phyloP scores from a whole-genome alignment of 805 yeast genomes.

The fission yeast (Schizosaccharomyces pombe) region DNA sequence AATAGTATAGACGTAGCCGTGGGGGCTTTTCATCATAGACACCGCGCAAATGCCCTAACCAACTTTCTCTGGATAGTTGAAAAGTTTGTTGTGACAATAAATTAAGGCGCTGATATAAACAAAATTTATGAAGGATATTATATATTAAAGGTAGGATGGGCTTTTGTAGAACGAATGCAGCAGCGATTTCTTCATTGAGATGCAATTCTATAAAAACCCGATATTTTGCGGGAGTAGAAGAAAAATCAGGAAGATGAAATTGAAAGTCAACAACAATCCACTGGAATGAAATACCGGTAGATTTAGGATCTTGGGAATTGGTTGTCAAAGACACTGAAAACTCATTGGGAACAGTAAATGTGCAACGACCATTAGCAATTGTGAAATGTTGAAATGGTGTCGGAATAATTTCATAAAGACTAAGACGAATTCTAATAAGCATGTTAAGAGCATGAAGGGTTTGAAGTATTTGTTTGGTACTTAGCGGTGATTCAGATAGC shows the following conservation, averaged over 20 bases:
- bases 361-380: conserved; percentile 55
- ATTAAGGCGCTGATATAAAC: neutral
- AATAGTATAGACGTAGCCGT: neutral
- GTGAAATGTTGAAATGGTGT: conserved; percentile 34
- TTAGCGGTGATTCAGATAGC: neutral
- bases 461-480: conserved; percentile 25
- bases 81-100: neutral
- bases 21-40: neutral
- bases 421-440: conserved; percentile 48
- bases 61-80: neutral
- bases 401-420: conserved; percentile 38
- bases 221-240: neutral
- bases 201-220: neutral
- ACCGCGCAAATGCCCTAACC: neutral
- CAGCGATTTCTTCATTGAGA: neutral
- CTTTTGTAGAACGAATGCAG: neutral
- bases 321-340: conserved; percentile 16
- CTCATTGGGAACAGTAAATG: conserved; percentile 35
- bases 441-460: conserved; percentile 50
- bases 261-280: neutral
- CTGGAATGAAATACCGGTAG: neutral
- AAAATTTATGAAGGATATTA: neutral
- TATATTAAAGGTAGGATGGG: neutral
- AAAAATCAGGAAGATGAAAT: neutral
- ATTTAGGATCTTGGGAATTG: neutral